Evolutionary conservation across 495 filamentous ascomycete species (phyloP), one percentile per base, ranked within the genome.

Genomic region (Talaromyces nanjingensis): DNA sequence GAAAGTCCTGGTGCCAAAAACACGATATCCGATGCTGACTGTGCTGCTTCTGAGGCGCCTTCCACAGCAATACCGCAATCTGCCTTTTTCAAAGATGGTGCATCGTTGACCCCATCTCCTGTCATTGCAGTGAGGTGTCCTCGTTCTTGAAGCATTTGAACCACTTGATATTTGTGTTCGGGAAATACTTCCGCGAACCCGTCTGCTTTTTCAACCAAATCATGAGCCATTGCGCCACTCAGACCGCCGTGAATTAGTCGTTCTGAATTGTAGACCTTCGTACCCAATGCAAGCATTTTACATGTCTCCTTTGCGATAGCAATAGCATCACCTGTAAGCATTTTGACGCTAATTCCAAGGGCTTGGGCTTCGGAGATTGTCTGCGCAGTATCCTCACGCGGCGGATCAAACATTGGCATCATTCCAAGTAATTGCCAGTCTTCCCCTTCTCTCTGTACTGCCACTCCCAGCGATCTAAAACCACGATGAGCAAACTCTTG

Each of bases 91-190:
- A 97, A 81, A 42, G 92, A 96, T 34, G 93, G 93, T 58, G 93
- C 93, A 77, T 97, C 93, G 77, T 97, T 97, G 74, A 97, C 93
- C 84, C 93, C 93, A 71, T 97, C 93, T 79, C 93, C 93, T 77
- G 93, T 97, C 93, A 97, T 97, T 69, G 93, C 93, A 76, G 96
- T 93, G 47, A 97, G 82, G 82, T 96, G 93, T 69, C 93, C 93
- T 82, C 93, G 90, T 78, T 96, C 90, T 78, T 97, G 93, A 31
- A 97, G 87, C 79, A 96, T 96, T 76, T 96, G 90, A 67, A 97
- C 93, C 71, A 97, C 93, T 68, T 96, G 92, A 78, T 93, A 96
- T 83, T 97, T 97, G 81, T 97, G 93, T 77, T 97, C 91, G 63
- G 93, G 93, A 83, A 96, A 97, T 49, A 97, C 93, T 76, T 97